These are phyloP conservation scores for Leptographium galeiforme DNA, from an alignment of 2,329 filamentous ascomycete genomes.

Conservation along the genomic window DNA sequence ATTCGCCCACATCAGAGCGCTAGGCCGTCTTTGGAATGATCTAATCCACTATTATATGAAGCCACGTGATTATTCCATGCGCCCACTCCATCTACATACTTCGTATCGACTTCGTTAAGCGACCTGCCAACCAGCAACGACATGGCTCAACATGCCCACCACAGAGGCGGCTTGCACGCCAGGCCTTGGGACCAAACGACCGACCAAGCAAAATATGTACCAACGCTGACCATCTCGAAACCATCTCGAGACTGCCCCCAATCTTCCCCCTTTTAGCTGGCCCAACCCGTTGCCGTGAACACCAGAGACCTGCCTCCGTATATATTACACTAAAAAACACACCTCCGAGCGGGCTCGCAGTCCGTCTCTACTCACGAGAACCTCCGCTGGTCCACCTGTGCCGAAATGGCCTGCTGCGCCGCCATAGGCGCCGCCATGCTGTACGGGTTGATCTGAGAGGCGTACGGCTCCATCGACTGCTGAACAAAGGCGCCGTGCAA, in stretches of 20 bases:
- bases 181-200: background rate
- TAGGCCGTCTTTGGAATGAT: slow-evolving; percentile 12
- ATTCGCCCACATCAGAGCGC: slow-evolving; percentile 9
- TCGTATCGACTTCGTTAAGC: too few species aligned
- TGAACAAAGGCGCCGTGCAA: slow-evolving; percentile 46
- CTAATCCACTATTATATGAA: background rate
- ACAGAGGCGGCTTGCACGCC: too few species aligned
- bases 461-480: slow-evolving; percentile 37
- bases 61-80: slow-evolving; percentile 2
- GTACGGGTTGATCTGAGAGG: slow-evolving; percentile 45
- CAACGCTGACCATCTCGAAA: background rate
- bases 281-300: background rate
- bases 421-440: slow-evolving; percentile 40
- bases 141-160: too few species aligned
- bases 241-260: background rate
- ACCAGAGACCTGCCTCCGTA: background rate
- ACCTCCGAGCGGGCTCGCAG: too few species aligned
- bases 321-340: background rate
- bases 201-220: background rate
- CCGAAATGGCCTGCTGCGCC: slow-evolving; percentile 39
- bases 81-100: too few species aligned
- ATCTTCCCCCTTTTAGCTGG: background rate
- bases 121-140: background rate
- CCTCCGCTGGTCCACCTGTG: slow-evolving; percentile 40
- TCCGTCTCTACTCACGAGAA: slow-evolving; percentile 28